These are phyloP conservation scores for Fusarium ambrosium DNA, from an alignment of 2,329 filamentous ascomycete species.

Conservation along the genomic window DNA sequence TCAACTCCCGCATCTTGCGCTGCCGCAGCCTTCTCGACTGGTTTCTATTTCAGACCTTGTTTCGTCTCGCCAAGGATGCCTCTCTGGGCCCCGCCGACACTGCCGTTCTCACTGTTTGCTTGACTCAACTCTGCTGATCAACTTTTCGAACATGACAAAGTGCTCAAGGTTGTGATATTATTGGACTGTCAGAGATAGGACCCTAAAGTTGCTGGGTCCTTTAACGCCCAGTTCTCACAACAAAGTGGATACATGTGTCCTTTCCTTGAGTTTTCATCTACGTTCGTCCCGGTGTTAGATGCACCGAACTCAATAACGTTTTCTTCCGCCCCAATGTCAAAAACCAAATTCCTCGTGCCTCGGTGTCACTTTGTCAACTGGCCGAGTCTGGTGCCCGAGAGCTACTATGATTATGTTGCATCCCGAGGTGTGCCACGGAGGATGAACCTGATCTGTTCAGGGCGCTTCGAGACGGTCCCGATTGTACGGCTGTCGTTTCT, in stretches of 20 bases:
- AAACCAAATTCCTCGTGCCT: neutral
- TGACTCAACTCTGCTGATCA: slow-evolving; percentile 2
- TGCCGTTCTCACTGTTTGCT: neutral
- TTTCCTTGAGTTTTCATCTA: neutral
- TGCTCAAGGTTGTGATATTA: neutral
- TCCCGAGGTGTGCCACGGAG: neutral
- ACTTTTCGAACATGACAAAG: neutral
- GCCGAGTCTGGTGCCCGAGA: neutral
- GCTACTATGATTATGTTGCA: neutral
- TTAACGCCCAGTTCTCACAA: neutral
- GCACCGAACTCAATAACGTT: neutral
- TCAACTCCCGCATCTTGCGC: slow-evolving; percentile 8
- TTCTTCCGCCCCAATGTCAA: neutral
- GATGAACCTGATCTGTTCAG: neutral
- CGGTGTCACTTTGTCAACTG: neutral
- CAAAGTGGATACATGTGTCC: neutral
- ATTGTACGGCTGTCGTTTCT: slow-evolving; percentile 23
- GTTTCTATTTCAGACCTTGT: slow-evolving; percentile 21
- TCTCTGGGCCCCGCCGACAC: slow-evolving; percentile 2
- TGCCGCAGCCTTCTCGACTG: slow-evolving; percentile 23
- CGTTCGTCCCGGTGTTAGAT: neutral
- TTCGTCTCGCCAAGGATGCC: slow-evolving; percentile 16
- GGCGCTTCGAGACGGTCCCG: slow-evolving; percentile 6
- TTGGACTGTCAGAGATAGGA: neutral
- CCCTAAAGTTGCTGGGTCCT: neutral